phyloP scores from a whole-genome alignment of 2,329 filamentous ascomycete genomes.

The Cercospora sp. region DNA sequence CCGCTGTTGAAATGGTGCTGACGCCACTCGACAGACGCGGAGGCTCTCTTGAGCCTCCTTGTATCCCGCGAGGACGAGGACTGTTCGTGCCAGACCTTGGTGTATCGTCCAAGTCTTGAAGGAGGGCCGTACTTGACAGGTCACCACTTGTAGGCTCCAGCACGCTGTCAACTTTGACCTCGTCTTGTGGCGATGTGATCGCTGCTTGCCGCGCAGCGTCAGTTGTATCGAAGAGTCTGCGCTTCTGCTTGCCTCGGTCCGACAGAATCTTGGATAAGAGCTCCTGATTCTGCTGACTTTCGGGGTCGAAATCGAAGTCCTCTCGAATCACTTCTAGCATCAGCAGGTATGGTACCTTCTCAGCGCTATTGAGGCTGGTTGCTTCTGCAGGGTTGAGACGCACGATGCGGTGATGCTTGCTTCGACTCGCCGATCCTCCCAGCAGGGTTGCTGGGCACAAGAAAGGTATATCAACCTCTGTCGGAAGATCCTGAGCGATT shows the following conservation, averaged over 20 bases:
- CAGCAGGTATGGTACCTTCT: conserved; percentile 80
- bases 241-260: conserved; percentile 61
- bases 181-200: conserved; percentile 46
- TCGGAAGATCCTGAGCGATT: conserved; percentile 76
- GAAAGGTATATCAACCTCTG: conserved; percentile 79
- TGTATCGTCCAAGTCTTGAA: conserved; percentile 58
- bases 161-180: conserved; percentile 65
- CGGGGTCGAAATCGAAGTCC: conserved; percentile 80
- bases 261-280: conserved; percentile 64
- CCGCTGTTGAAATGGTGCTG: conserved; percentile 60
- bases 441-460: conserved; percentile 75
- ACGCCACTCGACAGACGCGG: conserved; percentile 63
- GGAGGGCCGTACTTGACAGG: conserved; percentile 70
- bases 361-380: conserved; percentile 81
- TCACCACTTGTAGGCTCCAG: conserved; percentile 82
- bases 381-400: conserved; percentile 80
- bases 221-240: conserved; percentile 56
- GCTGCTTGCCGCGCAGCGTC: conserved; percentile 59
- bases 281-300: conserved; percentile 69
- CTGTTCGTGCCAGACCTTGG: conserved; percentile 43
- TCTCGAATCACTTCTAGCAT: conserved; percentile 82
- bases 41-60: conserved; percentile 34
- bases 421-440: conserved; percentile 71
- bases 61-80: conserved; percentile 22
- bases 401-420: conserved; percentile 79